These are phyloP conservation scores for Chytridium lagenaria DNA, from an alignment of 371 early-diverging fungal genomes.

Conservation along the genomic window DNA sequence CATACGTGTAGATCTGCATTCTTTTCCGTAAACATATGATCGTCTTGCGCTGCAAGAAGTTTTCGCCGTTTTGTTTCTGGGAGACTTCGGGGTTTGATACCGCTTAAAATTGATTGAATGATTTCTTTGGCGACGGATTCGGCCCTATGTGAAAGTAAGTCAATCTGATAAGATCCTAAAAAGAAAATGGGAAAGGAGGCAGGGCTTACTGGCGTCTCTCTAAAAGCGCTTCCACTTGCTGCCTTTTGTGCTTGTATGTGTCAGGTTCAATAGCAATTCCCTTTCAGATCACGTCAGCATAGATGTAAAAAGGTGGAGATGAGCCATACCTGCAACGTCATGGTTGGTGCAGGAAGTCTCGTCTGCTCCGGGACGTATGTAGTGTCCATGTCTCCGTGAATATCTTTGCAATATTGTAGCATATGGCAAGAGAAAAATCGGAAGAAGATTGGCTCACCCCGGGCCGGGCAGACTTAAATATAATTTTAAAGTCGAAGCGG, in stretches of 20 bases:
- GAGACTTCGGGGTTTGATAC: slow-evolving; percentile 6
- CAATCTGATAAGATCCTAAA: background rate
- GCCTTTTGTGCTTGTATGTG: slow-evolving; percentile 28
- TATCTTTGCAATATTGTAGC: too few relatives aligned
- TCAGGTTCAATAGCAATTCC: slow-evolving; percentile 52
- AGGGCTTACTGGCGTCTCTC: slow-evolving; percentile 36
- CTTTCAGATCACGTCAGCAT: slow-evolving; percentile 11
- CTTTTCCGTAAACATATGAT: slow-evolving; percentile 28
- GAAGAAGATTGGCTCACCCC: slow-evolving; percentile 43
- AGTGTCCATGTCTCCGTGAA: slow-evolving; percentile 50
- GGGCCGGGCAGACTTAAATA: slow-evolving; percentile 52
- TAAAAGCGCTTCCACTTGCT: slow-evolving; percentile 39
- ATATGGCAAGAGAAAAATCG: background rate
- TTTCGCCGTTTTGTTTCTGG: slow-evolving; percentile 12
- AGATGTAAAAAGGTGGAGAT: background rate
- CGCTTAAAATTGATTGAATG: slow-evolving; percentile 30
- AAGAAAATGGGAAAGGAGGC: too few relatives aligned
- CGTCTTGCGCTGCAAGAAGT: slow-evolving; percentile 24
- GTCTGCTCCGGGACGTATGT: slow-evolving; percentile 29
- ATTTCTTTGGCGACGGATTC: slow-evolving; percentile 43
- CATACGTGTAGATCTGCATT: slow-evolving; percentile 35
- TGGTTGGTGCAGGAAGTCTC: slow-evolving; percentile 16
- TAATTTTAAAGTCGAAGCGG: slow-evolving; percentile 54
- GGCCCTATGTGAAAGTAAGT: slow-evolving; percentile 32
- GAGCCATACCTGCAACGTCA: slow-evolving; percentile 38